A percentile compares a stretch with the other conserved stretches of the same genome.
phyloP scores from a whole-genome alignment of 2,329 filamentous ascomycete species.

The Cordyceps pruinosa region DNA sequence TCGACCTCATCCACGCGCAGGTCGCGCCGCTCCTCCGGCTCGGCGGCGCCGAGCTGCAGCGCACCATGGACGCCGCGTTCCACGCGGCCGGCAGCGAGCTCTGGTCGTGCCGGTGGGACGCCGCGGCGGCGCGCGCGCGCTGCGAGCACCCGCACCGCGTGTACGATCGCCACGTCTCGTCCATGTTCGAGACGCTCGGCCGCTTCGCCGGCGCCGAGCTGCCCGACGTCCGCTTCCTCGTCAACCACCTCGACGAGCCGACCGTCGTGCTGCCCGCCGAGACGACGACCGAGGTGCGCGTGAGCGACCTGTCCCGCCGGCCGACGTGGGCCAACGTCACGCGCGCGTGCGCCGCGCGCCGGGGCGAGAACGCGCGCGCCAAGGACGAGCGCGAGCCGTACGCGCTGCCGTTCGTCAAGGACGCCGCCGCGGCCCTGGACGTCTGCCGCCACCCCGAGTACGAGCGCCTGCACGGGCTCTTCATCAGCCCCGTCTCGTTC shows the following conservation, averaged over 20 bases:
- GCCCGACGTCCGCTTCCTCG: conserved; percentile 34
- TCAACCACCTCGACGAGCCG: conserved; percentile 45
- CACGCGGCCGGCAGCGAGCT: conserved; percentile 24
- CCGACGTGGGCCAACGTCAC: conserved; percentile 28
- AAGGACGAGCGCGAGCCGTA: conserved; percentile 17
- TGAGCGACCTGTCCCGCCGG: conserved; percentile 23
- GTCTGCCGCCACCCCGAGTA: conserved; percentile 41
- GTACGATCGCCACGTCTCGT: conserved; percentile 28
- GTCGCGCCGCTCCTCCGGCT: conserved; percentile 35
- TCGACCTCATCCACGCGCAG: conserved; percentile 34
- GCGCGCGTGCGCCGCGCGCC: conserved; percentile 19
- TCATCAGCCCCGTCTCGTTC: conserved; percentile 38
- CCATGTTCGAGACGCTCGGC: conserved; percentile 26
- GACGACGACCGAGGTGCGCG: conserved; percentile 8
- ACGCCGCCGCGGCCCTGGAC: conserved; percentile 24
- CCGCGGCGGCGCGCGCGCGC: conserved; percentile 18
- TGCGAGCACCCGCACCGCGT: conserved; percentile 28
- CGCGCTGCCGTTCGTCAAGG: conserved; percentile 31
- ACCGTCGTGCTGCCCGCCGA: conserved; percentile 27
- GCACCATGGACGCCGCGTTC: conserved; percentile 23
- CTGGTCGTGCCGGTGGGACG: conserved; percentile 30
- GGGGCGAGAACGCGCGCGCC: neutral
- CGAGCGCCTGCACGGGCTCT: conserved; percentile 35
- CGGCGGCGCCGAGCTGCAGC: conserved; percentile 26
- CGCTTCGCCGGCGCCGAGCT: conserved; percentile 20